Percentiles rank a stretch among this genome's conserved stretches.
These are phyloP conservation scores for Pezicula rhizophila DNA, from an alignment of 2,329 filamentous ascomycete genomes.

Conservation along the genomic window DNA sequence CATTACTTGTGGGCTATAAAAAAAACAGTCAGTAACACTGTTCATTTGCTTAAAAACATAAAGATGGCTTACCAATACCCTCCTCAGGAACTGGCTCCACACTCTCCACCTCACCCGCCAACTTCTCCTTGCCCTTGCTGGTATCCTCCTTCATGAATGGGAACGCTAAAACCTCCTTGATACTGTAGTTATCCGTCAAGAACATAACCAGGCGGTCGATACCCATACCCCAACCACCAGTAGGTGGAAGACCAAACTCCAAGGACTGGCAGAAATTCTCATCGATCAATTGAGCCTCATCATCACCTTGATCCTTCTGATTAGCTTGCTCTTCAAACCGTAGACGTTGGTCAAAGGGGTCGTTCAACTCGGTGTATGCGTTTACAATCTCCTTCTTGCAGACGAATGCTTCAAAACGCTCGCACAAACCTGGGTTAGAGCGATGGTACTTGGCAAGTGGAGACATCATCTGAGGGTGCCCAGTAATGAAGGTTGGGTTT, in stretches of 20 bases:
- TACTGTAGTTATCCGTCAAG: conserved; percentile 90
- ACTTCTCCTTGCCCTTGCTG: conserved; percentile 37
- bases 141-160: conserved; percentile 94
- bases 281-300: conserved; percentile 92
- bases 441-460: conserved; percentile 96
- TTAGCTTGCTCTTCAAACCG: conserved; percentile 91
- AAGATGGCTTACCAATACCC: conserved; percentile 37
- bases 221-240: conserved; percentile 93
- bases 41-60: not conserved
- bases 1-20: conserved; percentile 7
- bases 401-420: conserved; percentile 96
- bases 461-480: conserved; percentile 86
- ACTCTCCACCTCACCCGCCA: conserved; percentile 57
- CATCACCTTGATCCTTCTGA: conserved; percentile 94
- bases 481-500: conserved; percentile 86
- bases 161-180: conserved; percentile 94
- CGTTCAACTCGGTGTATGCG: conserved; percentile 93
- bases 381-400: conserved; percentile 97
- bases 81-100: conserved; percentile 54
- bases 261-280: conserved; percentile 90
- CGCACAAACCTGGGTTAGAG: conserved; percentile 73
- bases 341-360: conserved; percentile 88
- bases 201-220: conserved; percentile 94
- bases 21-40: conserved; percentile 1
- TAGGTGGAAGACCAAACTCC: conserved; percentile 88